Conservation (phyloP, 306 rosid genomes). For the Lupinus albus region DNA sequence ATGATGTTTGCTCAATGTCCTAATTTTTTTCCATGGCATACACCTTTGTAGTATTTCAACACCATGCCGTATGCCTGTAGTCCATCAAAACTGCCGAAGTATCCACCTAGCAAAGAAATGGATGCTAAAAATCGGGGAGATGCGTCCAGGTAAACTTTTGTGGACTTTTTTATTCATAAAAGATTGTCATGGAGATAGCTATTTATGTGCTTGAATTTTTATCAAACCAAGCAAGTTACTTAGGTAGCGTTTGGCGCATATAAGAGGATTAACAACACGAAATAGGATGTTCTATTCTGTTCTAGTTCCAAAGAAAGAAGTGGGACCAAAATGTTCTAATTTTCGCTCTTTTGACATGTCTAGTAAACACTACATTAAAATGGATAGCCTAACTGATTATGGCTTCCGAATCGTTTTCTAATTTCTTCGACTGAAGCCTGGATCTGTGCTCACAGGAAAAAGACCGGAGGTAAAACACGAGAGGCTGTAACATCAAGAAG, state of each 20-base stretch:
- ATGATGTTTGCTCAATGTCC: conserved; percentile 15
- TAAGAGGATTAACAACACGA: too few relatives aligned
- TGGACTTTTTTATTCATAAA: conserved; percentile 8
- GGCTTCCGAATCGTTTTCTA: conserved; percentile 8
- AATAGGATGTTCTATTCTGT: too few relatives aligned
- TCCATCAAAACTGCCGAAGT: conserved; percentile 81
- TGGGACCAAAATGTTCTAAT: too few relatives aligned
- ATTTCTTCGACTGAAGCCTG: conserved; percentile 15
- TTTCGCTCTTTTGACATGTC: too few relatives aligned
- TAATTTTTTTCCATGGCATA: conserved; percentile 29
- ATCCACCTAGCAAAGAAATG: conserved; percentile 92
- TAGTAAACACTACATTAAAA: neutral
- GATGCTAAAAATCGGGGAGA: conserved; percentile 81
- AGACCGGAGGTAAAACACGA: conserved; percentile 49
- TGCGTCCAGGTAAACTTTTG: conserved; percentile 51
- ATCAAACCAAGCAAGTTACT: neutral
- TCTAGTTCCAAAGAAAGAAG: too few relatives aligned
- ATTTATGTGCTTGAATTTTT: neutral
- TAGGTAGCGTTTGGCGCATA: too few relatives aligned
- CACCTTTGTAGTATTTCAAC: conserved; percentile 71
- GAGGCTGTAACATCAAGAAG: conserved; percentile 62
- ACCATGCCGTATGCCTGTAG: conserved; percentile 78
- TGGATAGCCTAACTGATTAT: neutral
- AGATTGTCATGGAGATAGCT: neutral
- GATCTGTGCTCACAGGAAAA: conserved; percentile 56